Base-by-base conservation (phyloP, 2,329 filamentous ascomycete genomes). In the Botrytis byssoidea region DNA sequence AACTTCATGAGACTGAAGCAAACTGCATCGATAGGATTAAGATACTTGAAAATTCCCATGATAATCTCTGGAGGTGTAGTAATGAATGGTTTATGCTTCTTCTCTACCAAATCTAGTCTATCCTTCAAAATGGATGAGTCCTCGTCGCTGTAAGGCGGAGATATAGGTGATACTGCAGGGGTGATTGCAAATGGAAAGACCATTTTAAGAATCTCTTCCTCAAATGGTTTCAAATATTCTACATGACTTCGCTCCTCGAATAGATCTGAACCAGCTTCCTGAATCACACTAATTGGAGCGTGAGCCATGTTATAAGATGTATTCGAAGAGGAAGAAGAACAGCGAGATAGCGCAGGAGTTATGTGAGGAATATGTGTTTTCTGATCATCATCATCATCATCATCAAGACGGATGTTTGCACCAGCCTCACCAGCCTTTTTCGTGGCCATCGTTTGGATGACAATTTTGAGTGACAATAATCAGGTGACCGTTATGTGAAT, bases 1-100 rank as follows among this genome's bases (percentile, higher is more conserved):
- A 76, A 78, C 78, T 75, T 77, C 10, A 72, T 72, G 16, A 78
- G 67, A 63, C 74, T 74, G 42, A 79, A 71, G 55, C 77, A 78
- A 5, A 74, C 67, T 5, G 69, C 65, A 74, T 78, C 77, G 20
- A 79, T 75, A 14, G 76, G 75, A 59, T 79, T 74, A 14, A 79
- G 67, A 25, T 72, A 44, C 7, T 40, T 48, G 18, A 77, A 76
- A 32, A 79, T 77, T n/a, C 71, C 73, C 7, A 76, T 44, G 29
- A 77, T 75, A 25, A 79, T 74, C 59, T 78, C 75, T 14, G 73
- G 74, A 8, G 75, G 75, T 3, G 78, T 35, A 16, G 63, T 71
- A 18, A 78, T 61, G 25, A 72, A 72, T 10, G 57, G 25, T 59
- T 46, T 16, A 4, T 29, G 57, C 20, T 70, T 60, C 25, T 37